phyloP scores from a whole-genome alignment of 371 early-diverging fungal species.

The Mortierella sp. region DNA sequence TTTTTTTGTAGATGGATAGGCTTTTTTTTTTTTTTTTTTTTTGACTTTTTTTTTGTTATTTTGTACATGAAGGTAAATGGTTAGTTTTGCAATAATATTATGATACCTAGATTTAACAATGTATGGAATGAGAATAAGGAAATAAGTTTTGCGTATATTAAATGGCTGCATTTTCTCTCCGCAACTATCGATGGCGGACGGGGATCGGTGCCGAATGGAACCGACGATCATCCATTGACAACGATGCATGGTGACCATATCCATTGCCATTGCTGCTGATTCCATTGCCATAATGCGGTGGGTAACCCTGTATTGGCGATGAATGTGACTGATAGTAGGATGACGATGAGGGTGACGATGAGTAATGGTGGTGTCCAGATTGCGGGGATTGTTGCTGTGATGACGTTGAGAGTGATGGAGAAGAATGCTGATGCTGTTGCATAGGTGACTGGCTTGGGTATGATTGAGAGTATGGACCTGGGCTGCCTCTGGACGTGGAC shows the following conservation, averaged over 20 bases:
- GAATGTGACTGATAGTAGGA: conserved; percentile 21
- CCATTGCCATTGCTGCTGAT: conserved; percentile 1
- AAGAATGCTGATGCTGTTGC: conserved; percentile 20
- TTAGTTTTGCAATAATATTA: no score
- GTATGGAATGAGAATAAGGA: not conserved
- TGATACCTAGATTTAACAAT: not conserved
- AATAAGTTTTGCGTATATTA: not conserved
- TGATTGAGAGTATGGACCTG: conserved; percentile 43
- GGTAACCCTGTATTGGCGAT: conserved; percentile 9
- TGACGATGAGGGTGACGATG: conserved; percentile 34
- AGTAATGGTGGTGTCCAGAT: conserved; percentile 20
- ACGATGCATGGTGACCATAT: conserved; percentile 10
- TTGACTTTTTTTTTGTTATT: not conserved
- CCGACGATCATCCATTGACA: conserved; percentile 33
- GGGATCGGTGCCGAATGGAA: conserved; percentile 52
- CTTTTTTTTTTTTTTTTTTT: not conserved
- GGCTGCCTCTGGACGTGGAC: conserved; percentile 22
- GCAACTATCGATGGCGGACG: conserved; percentile 26
- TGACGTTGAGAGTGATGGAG: conserved; percentile 8
- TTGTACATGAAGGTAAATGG: not conserved
- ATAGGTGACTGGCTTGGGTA: conserved; percentile 33
- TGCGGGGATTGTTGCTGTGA: conserved; percentile 17
- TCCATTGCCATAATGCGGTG: conserved; percentile 17
- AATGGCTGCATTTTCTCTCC: not conserved
- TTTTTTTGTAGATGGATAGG: not conserved